These are phyloP conservation scores for Leptographium galeiforme DNA, from an alignment of 2,329 filamentous ascomycete genomes.

Conservation along the genomic window DNA sequence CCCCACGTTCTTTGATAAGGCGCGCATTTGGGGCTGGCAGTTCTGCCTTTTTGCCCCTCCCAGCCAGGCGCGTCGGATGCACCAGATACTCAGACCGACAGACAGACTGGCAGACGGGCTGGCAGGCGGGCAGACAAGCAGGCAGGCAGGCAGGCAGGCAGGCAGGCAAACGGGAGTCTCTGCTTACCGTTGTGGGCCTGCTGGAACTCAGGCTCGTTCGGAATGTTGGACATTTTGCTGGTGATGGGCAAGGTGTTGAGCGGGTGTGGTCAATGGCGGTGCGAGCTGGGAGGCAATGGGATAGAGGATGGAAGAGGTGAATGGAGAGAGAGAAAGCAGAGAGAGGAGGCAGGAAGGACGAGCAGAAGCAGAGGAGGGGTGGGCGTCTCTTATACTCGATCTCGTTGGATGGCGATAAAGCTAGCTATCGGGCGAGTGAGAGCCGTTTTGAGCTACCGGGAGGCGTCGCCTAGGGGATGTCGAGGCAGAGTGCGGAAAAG, in stretches of 20 bases:
- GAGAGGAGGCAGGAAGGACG: not conserved
- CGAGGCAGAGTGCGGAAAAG: not conserved
- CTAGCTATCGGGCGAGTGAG: not conserved
- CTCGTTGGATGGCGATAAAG: not conserved
- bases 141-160: not conserved
- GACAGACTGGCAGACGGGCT: too few species aligned
- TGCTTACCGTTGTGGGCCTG: conserved; percentile 85
- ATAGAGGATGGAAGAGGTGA: not conserved
- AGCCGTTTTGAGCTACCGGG: not conserved
- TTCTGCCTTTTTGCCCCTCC: not conserved
- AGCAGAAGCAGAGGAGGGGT: not conserved
- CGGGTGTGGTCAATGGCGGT: not conserved
- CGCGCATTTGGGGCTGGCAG: not conserved
- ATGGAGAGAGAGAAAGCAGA: not conserved
- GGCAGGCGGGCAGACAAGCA: too few species aligned
- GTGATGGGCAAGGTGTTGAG: not conserved
- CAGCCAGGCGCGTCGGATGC: too few species aligned
- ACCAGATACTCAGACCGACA: too few species aligned
- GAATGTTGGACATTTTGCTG: conserved; percentile 63
- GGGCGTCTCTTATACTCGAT: conserved; percentile 5
- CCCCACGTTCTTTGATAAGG: not conserved
- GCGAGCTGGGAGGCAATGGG: not conserved
- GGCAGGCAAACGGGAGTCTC: not conserved
- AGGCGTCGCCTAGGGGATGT: not conserved
- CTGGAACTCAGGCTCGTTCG: conserved; percentile 91